These are phyloP conservation scores for Escovopsis sp. DNA, from an alignment of 2,329 filamentous ascomycete species.

Conservation along the genomic window DNA sequence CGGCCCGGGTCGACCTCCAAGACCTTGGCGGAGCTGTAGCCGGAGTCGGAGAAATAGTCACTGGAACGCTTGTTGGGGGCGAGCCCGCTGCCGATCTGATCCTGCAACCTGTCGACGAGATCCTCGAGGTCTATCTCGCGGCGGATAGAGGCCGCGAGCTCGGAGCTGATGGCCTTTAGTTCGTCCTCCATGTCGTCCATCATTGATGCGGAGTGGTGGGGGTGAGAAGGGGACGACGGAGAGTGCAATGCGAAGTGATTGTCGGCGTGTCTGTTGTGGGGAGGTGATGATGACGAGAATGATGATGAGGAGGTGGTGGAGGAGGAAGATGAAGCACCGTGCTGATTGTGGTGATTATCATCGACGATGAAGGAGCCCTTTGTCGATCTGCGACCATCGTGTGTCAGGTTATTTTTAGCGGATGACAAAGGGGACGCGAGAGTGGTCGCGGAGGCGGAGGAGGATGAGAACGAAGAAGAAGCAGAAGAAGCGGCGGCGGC, in stretches of 20 bases:
- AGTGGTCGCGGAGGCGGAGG: too few species aligned
- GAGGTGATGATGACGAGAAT: conserved; percentile 4
- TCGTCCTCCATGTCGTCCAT: conserved; percentile 89
- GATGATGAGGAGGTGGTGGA: too few species aligned
- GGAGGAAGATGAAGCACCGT: too few species aligned
- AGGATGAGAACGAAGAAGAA: too few species aligned
- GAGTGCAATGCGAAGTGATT: conserved; percentile 35
- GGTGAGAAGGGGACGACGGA: conserved; percentile 12
- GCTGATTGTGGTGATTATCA: too few species aligned
- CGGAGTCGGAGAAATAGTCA: conserved; percentile 96
- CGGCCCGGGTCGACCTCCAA: conserved; percentile 48
- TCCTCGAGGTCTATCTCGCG: conserved; percentile 96
- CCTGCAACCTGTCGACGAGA: conserved; percentile 71
- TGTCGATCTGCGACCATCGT: conserved; percentile 16
- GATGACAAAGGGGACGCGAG: conserved; percentile 37
- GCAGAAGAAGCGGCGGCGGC: too few species aligned
- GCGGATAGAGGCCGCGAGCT: conserved; percentile 82
- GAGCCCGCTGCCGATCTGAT: conserved; percentile 49
- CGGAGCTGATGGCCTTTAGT: conserved; percentile 79
- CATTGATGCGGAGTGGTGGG: conserved; percentile 30
- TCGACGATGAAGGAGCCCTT: conserved; percentile 17
- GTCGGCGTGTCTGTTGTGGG: conserved; percentile 34
- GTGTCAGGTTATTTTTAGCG: conserved; percentile 18
- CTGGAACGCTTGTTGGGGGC: conserved; percentile 56
- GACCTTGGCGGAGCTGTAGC: conserved; percentile 69